Base-by-base conservation (phyloP, 1,284 basidiomycete genomes). In the Fomes fomentarius region DNA sequence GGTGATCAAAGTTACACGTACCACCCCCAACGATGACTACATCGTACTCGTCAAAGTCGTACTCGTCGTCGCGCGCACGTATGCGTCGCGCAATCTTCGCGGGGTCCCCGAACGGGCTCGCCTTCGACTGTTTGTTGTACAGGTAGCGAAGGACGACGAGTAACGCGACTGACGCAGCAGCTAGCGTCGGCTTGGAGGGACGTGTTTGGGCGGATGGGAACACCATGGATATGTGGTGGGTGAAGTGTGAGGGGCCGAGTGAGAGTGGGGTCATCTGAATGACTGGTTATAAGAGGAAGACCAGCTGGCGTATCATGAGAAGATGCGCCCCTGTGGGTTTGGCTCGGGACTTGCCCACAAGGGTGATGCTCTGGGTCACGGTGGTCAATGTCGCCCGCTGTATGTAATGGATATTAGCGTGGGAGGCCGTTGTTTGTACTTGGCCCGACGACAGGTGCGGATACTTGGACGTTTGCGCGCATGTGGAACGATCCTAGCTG, bases 1-100 rank as follows among this genome's bases (percentile, higher is more conserved):
- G 33, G 8, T 30, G 12, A 38, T 37, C 11, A 11, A 2, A 11
- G 38, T 24, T 14, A 17, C 19, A 47, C 56, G 31, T 57, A 84
- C 85, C 85, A 71, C 85, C 85, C 19, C 85, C 85, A 34, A 84
- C 76, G 44, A 88, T 71, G 46, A 89, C 77, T 17, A 87, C 72
- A 68, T 89, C 86, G 58, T 79, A 87, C 52, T 81, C 78, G 49
- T 74, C 70, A 35, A 56, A 54, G 28, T 60, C 60, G 25, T 63
- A 55, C 19, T 59, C 54, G 11, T 59, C 56, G 28, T 57, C 47
- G 30, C 34, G 14, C 14, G 14, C 38, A 24, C 33, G 37, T 17
- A 66, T 28, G 17, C 54, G 60, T 15, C 50, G 42, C 28, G 58
- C 62, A 1, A 54, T 55, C 17, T 48, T 51, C 24, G 46, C 47